These are phyloP conservation scores for Herpotrichia juniperi DNA, from an alignment of 2,329 filamentous ascomycete species.

Conservation along the genomic window DNA sequence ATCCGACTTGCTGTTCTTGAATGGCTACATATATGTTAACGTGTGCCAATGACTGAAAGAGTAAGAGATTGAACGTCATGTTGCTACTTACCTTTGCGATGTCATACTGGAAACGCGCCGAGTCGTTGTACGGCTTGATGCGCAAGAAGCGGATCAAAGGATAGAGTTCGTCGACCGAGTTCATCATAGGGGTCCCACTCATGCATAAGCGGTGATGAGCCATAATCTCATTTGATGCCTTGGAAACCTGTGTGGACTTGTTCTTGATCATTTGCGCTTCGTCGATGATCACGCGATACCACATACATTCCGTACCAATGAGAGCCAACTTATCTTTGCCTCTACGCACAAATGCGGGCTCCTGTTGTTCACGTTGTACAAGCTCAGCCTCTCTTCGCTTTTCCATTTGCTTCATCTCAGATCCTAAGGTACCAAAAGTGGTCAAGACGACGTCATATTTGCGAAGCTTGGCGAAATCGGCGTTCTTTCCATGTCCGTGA, in stretches of 20 bases:
- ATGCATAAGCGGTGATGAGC: conserved; percentile 73
- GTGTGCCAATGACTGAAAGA: background rate
- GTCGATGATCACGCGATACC: conserved; percentile 72
- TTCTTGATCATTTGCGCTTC: conserved; percentile 87
- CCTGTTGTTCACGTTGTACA: conserved; percentile 46
- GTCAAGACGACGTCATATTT: conserved; percentile 77
- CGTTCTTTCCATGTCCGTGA: conserved; percentile 65
- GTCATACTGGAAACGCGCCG: conserved; percentile 65
- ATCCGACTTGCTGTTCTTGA: conserved; percentile 29
- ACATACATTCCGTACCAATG: conserved; percentile 65
- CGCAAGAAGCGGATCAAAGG: conserved; percentile 78
- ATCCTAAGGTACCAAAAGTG: conserved; percentile 74
- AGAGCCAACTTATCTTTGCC: conserved; percentile 47
- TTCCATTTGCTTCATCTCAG: conserved; percentile 69
- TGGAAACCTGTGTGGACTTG: conserved; percentile 65
- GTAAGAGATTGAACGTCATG: too few species aligned
- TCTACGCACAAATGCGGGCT: conserved; percentile 22
- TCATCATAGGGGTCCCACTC: conserved; percentile 90
- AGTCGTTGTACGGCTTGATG: conserved; percentile 75
- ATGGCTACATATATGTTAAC: background rate
- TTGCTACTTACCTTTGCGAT: conserved; percentile 47
- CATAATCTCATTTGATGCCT: conserved; percentile 64
- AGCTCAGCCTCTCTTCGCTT: conserved; percentile 56
- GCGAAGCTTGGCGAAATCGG: conserved; percentile 64
- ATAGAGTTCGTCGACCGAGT: conserved; percentile 77